phyloP scores from a whole-genome alignment of 495 filamentous ascomycete genomes.

The Penicillium subrubescens region DNA sequence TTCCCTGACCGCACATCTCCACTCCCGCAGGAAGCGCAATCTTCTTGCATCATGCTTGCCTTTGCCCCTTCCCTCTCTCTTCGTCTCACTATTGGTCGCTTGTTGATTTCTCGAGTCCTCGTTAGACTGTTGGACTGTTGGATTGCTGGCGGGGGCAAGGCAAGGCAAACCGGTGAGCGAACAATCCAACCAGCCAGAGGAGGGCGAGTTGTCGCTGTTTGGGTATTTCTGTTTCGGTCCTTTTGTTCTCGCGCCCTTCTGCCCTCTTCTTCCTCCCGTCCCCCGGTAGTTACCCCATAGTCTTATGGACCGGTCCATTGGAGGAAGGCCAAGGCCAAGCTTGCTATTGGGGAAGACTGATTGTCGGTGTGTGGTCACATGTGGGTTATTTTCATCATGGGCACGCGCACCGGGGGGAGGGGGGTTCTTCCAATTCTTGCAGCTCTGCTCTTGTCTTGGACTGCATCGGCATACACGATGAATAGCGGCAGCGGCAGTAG shows the following conservation, averaged over 20 bases:
- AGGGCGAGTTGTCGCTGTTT: background rate
- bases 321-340: background rate
- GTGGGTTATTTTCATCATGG: constrained; percentile 1
- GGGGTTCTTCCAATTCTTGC: background rate
- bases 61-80: background rate
- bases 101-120: background rate
- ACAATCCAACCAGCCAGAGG: background rate
- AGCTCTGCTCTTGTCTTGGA: background rate
- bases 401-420: background rate
- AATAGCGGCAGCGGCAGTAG: background rate
- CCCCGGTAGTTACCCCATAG: background rate
- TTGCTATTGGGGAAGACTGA: background rate
- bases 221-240: background rate
- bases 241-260: background rate
- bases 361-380: constrained; percentile 14
- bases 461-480: constrained; percentile 4
- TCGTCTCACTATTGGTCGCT: background rate
- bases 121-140: background rate
- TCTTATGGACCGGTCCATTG: background rate
- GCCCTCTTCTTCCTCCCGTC: background rate
- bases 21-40: constrained; percentile 18
- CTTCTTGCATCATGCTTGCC: constrained; percentile 11
- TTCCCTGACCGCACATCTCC: constrained; percentile 11
- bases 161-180: background rate
- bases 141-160: background rate